Conservation (phyloP, 73 alveolate species). For the Urostyla sp. region DNA sequence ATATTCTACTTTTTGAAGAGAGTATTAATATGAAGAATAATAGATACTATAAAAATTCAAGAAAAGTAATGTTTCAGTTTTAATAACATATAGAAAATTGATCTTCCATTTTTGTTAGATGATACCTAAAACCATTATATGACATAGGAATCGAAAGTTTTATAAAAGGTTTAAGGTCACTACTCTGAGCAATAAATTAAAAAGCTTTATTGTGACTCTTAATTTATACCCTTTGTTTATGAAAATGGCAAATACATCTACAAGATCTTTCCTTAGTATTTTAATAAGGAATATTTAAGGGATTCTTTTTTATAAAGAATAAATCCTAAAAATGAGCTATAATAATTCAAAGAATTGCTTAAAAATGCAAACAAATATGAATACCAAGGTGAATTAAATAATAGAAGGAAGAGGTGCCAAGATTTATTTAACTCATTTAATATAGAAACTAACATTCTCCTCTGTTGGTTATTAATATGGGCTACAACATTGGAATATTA, state of each 20-base stretch:
- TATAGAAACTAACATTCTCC: slow-evolving; percentile 21
- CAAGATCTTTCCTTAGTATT: neutral
- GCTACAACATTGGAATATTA: slow-evolving; percentile 40
- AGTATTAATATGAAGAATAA: neutral
- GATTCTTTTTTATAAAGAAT: neutral
- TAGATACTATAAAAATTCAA: neutral
- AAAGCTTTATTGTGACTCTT: neutral
- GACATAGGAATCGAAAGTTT: slow-evolving; percentile 8
- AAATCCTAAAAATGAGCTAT: neutral
- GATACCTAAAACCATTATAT: neutral
- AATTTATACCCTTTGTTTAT: neutral
- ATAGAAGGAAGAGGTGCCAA: slow-evolving; percentile 14
- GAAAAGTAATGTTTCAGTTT: slow-evolving; percentile 7
- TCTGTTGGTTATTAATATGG: slow-evolving; percentile 55
- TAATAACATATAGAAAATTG: no score
- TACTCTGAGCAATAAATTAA: neutral
- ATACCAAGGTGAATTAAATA: neutral
- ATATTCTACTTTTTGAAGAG: slow-evolving; percentile 52
- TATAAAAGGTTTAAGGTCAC: neutral
- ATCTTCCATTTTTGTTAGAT: neutral
- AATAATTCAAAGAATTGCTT: neutral
- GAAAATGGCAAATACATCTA: neutral
- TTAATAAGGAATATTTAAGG: neutral
- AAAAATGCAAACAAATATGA: neutral
- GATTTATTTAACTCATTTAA: slow-evolving; percentile 30